Percentiles rank a stretch among this genome's conserved stretches.
phyloP scores from a whole-genome alignment of 2,329 filamentous ascomycete genomes.

The Diplodia intermedia region DNA sequence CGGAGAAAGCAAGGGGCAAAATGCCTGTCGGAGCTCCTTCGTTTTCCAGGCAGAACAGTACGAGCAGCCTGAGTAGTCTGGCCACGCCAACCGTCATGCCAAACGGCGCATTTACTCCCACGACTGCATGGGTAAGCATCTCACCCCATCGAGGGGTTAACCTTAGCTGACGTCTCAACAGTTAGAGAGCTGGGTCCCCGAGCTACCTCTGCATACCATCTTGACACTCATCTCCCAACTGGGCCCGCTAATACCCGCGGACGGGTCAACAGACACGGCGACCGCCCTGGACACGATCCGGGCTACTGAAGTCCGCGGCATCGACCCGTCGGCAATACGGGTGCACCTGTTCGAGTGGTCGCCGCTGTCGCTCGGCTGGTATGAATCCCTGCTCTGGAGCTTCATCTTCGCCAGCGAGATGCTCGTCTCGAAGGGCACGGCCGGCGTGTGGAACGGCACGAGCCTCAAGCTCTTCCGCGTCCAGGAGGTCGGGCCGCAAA shows the following conservation, averaged over 20 bases:
- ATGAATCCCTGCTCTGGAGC: conserved; percentile 92
- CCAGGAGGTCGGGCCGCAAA: conserved; percentile 79
- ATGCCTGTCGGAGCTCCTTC: conserved; percentile 83
- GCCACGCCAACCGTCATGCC: conserved; percentile 64
- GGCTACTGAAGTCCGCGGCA: conserved; percentile 68
- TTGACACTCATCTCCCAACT: conserved; percentile 74
- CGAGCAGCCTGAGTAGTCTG: conserved; percentile 75
- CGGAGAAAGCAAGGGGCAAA: conserved; percentile 95
- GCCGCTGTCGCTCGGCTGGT: conserved; percentile 88
- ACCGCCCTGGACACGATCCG: conserved; percentile 59
- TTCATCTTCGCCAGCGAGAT: conserved; percentile 92
- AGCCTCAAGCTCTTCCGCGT: conserved; percentile 87
- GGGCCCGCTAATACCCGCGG: conserved; percentile 59
- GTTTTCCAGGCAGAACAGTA: conserved; percentile 91
- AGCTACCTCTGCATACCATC: conserved; percentile 86
- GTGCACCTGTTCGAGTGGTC: conserved; percentile 97
- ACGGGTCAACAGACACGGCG: conserved; percentile 49
- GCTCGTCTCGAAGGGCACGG: conserved; percentile 82
- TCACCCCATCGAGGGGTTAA: background rate
- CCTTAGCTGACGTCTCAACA: conserved; percentile 43
- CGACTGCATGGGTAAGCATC: conserved; percentile 70
- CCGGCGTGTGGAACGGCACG: conserved; percentile 94
- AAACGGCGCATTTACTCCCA: conserved; percentile 74
- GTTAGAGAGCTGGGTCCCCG: conserved; percentile 94
- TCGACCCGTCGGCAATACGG: conserved; percentile 76